Conservation (phyloP, 2,329 filamentous ascomycete species). For the Hortaea sp. region DNA sequence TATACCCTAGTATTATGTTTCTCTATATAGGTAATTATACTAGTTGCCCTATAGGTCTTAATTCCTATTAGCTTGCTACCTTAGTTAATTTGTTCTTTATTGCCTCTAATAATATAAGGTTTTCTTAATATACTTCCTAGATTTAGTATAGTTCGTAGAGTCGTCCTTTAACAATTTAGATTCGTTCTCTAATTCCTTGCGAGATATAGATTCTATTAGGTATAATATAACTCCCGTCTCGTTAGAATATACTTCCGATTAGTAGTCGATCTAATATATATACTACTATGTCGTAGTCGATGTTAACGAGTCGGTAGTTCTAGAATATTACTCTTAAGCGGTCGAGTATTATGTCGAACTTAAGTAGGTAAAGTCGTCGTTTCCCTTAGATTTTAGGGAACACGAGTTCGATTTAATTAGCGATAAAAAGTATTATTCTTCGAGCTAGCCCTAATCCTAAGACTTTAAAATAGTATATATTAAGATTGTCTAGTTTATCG, state of each 20-base stretch:
- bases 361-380: slow-evolving; percentile 2
- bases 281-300: background rate
- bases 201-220: slow-evolving; percentile 3
- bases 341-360: slow-evolving; percentile 5
- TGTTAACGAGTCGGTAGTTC: slow-evolving; percentile 3
- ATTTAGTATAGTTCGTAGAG: background rate
- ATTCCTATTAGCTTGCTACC: background rate
- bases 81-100: background rate
- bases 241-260: slow-evolving; percentile 5
- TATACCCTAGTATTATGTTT: background rate
- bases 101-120: background rate
- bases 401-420: no score
- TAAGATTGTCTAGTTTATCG: no score
- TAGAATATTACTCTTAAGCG: slow-evolving; percentile 4
- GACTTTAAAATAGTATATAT: no score
- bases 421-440: no score
- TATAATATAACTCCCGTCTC: slow-evolving; percentile 1
- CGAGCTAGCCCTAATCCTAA: no score
- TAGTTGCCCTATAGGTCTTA: background rate
- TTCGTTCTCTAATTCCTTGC: slow-evolving; percentile 1
- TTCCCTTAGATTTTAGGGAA: background rate
- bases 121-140: background rate
- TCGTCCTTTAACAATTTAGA: background rate
- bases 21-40: background rate
- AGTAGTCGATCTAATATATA: slow-evolving; percentile 4